Base-by-base conservation (phyloP, 768 basidiomycete species). In the Clitopilus hobsonii region DNA sequence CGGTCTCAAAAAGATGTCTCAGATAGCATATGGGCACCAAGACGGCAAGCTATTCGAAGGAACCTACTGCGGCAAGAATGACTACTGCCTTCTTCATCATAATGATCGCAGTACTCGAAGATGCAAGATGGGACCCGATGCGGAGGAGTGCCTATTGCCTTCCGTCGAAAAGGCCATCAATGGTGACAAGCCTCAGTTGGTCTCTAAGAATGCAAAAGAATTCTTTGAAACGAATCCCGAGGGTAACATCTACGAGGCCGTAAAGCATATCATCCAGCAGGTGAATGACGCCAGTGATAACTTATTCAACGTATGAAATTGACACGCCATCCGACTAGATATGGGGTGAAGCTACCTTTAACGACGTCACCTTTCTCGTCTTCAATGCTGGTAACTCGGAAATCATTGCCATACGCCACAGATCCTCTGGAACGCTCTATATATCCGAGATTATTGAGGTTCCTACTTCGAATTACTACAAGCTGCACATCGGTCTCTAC, bases 301-400 rank as follows among this genome's bases (percentile, higher is more conserved):
- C n/a, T n/a, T n/a, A n/a, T n/a, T n/a, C n/a, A n/a, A n/a, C n/a
- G n/a, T n/a, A n/a, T n/a, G n/a, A n/a, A n/a, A n/a, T n/a, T n/a
- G n/a, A n/a, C n/a, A n/a, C n/a, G n/a, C n/a, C n/a, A n/a, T n/a
- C n/a, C n/a, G n/a, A n/a, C n/a, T n/a, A 48, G 54, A 30, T 30
- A 1, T 55, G 54, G 54, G 18, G 48, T 8, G 28, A 50, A 26
- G 54, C 49, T 18, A 49, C 50, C 8, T 23, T 32, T 16, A 6
- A 50, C 14, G 54, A 55, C 27, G 48, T 36, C 23, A 55, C 54
- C 4, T 50, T 55, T n/a, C 24, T 50, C 14, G 25, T 55, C 22
- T 50, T 55, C 18, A 2, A 51, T 22, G 22, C 54, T 1, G 54
- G 54, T 22, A 50, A 50, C 20, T 38, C 38, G 6, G 54, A 55